phyloP scores from a whole-genome alignment of 2,329 filamentous ascomycete genomes.

The Penicillium sp. region DNA sequence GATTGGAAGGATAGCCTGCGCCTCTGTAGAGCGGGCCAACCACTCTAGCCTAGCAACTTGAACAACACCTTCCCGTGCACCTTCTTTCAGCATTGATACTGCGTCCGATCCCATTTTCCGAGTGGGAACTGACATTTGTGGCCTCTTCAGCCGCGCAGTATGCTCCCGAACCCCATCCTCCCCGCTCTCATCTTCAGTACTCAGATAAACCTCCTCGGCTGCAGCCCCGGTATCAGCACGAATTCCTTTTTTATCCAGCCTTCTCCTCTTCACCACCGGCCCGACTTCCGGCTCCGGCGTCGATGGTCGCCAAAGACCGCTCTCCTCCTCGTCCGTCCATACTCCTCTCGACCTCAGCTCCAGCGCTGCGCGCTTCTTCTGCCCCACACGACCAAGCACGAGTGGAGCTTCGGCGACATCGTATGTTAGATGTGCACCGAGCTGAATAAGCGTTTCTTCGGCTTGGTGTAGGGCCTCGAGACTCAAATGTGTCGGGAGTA shows the following conservation, averaged over 20 bases:
- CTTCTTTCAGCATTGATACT: not conserved
- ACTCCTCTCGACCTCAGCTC: slow-evolving; percentile 75
- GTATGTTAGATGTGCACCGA: slow-evolving; percentile 67
- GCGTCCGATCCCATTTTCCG: not conserved
- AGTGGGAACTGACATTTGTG: not conserved
- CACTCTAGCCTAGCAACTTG: slow-evolving; percentile 60
- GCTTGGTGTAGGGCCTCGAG: slow-evolving; percentile 66
- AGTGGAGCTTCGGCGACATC: slow-evolving; percentile 74
- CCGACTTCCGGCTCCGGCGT: slow-evolving; percentile 21
- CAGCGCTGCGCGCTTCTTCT: slow-evolving; percentile 72
- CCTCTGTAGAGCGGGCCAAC: slow-evolving; percentile 55
- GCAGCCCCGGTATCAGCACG: not conserved
- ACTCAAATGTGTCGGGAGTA: slow-evolving; percentile 73
- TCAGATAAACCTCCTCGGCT: slow-evolving; percentile 34
- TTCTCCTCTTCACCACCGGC: slow-evolving; percentile 36
- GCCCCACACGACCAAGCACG: slow-evolving; percentile 74
- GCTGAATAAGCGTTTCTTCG: slow-evolving; percentile 64
- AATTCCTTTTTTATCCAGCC: slow-evolving; percentile 16
- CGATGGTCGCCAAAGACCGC: not conserved
- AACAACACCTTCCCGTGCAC: slow-evolving; percentile 39
- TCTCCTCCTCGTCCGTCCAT: slow-evolving; percentile 44
- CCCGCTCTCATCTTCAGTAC: slow-evolving; percentile 38
- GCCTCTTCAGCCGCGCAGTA: slow-evolving; percentile 17
- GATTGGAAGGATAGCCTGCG: slow-evolving; percentile 51
- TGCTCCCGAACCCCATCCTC: slow-evolving; percentile 25